Evolutionary conservation across 306 rosid species (phyloP).

Genomic region (Calophaca sinica): DNA sequence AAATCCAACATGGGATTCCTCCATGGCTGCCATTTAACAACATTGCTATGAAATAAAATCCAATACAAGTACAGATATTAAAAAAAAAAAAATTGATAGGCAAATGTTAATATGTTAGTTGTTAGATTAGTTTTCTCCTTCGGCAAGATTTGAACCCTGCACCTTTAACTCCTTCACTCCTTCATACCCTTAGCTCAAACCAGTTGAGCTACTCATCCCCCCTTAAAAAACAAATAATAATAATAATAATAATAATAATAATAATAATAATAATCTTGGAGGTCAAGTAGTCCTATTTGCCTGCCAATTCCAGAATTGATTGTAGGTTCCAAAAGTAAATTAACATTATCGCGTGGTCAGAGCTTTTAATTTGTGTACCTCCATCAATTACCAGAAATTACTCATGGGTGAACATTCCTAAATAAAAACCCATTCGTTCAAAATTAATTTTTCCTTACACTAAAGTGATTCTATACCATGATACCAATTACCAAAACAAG

Average conservation of each 20-base stretch:
- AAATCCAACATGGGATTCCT: no score
- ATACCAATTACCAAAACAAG: slow-evolving; percentile 10
- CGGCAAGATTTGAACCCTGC: no score
- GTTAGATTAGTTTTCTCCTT: no score
- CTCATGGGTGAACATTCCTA: slow-evolving; percentile 1
- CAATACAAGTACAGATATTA: not conserved
- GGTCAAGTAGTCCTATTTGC: not conserved
- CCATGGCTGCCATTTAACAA: no score
- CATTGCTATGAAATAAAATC: not conserved
- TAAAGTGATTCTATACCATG: slow-evolving; percentile 12
- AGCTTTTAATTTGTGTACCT: not conserved
- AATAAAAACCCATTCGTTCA: slow-evolving; percentile 15
- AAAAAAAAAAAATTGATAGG: no score
- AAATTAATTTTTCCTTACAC: slow-evolving; percentile 9
- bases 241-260: no score
- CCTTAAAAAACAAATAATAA: no score
- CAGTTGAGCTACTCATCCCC: no score
- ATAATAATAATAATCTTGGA: not conserved
- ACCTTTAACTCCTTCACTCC: no score
- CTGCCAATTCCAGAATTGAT: slow-evolving; percentile 4
- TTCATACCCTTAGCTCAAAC: no score
- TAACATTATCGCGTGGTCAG: slow-evolving; percentile 5
- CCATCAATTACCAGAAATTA: slow-evolving; percentile 29
- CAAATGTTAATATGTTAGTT: no score
- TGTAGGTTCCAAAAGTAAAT: slow-evolving; percentile 8